A percentile compares a stretch with the other conserved stretches of the same genome.
Evolutionary conservation across 176 grass and related monocot species (phyloP).

Genomic region (Triticum aestivum): IWGSC_CS_RefSeq_v2.1 NC_057797.1:669335838-669336337

Average conservation of each 20-base stretch:
- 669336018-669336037: slow-evolving; percentile 58
- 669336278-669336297: slow-evolving; percentile 70
- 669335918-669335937: slow-evolving; percentile 86
- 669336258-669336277: slow-evolving; percentile 60
- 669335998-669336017: slow-evolving; percentile 83
- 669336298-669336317: slow-evolving; percentile 73
- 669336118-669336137: slow-evolving; percentile 64
- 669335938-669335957: slow-evolving; percentile 73
- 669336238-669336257: slow-evolving; percentile 48
- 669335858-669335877: slow-evolving; percentile 69
- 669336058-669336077: slow-evolving; percentile 74
- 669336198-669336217: not conserved
- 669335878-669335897: slow-evolving; percentile 59
- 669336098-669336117: slow-evolving; percentile 85
- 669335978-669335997: slow-evolving; percentile 71
- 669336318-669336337: slow-evolving; percentile 92
- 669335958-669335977: slow-evolving; percentile 42
- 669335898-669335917: slow-evolving; percentile 66
- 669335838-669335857: slow-evolving; percentile 71
- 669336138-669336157: slow-evolving; percentile 50
- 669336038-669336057: slow-evolving; percentile 79
- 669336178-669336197: not conserved
- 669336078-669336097: slow-evolving; percentile 71
- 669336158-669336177: not conserved
- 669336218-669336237: not conserved